A percentile compares a stretch with the other conserved stretches of the same genome.
These are phyloP conservation scores for Mycena maculata DNA, from an alignment of 768 basidiomycete species.

Conservation along the genomic window DNA sequence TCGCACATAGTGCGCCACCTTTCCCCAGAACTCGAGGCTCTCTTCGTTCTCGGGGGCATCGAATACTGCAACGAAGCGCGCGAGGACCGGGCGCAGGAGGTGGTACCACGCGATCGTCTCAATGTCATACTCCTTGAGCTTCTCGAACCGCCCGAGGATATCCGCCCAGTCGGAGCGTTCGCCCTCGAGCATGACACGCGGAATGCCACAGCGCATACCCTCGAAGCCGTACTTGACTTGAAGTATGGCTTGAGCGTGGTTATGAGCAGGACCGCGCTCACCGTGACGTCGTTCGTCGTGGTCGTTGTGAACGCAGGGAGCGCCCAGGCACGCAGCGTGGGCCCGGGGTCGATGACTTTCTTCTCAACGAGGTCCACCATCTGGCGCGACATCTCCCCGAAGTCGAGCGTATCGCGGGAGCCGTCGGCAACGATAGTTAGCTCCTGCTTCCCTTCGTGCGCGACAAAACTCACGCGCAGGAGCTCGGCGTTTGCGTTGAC, in stretches of 20 bases:
- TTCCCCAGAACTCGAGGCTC: neutral
- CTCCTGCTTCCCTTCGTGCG: no score
- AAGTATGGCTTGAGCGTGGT: constrained; percentile 56
- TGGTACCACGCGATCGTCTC: constrained; percentile 49
- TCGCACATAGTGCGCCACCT: constrained; percentile 1
- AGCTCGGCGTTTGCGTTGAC: no score
- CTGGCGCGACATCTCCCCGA: constrained; percentile 39
- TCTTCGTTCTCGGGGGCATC: constrained; percentile 28
- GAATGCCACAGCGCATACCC: constrained; percentile 33
- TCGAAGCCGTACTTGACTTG: no score
- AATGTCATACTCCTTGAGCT: constrained; percentile 51
- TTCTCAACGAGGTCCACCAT: constrained; percentile 40
- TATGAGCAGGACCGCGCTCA: constrained; percentile 56
- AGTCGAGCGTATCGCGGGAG: constrained; percentile 34
- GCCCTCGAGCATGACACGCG: constrained; percentile 58
- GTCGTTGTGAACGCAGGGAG: constrained; percentile 59
- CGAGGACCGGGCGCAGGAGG: constrained; percentile 54
- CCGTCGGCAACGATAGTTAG: neutral
- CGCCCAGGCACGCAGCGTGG: constrained; percentile 52
- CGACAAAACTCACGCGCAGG: no score
- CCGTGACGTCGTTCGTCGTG: constrained; percentile 49
- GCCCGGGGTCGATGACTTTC: constrained; percentile 46
- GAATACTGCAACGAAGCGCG: constrained; percentile 50
- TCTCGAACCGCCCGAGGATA: constrained; percentile 51
- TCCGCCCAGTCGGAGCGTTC: constrained; percentile 52